Evolutionary conservation across 1,284 basidiomycete species (phyloP), one percentile per base, ranked within the genome.

Genomic region (Leccinum insolens): DNA sequence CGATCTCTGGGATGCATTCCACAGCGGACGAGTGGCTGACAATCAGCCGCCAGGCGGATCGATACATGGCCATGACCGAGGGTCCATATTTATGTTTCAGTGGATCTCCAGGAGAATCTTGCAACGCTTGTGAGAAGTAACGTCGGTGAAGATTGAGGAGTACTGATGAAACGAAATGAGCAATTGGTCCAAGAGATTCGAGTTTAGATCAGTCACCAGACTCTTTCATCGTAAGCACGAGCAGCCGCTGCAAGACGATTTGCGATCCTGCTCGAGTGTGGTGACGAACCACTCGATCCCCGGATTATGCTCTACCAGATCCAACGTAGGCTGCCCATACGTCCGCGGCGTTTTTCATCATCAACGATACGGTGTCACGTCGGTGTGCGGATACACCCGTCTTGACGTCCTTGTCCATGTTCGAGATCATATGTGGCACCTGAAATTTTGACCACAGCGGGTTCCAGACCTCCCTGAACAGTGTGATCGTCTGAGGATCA

Each of bases 21-120:
- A 83, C 85, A 2, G 82, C 77, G n/a, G 81, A 75, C 14, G 78
- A 77, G 59, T 88, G 77, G 1, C 80, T 81, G 57, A 85, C 81
- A 55, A 89, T 85, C 28, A 91, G 73, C 20, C 89, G 80, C 86
- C 88, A 91, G 7, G 89, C 87, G 11, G 88, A 89, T 6, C 89
- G 87, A 77, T 89, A 92, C 20, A 86, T 85, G 0, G 91, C 88
- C 76, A 90, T 83, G 1, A 92, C 87, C 1, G 91, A 92, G 0
- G 88, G 86, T 0, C 86, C 83, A 72, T 87, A 92, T 73, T 82
- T 84, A 73, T 92, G 89, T 68, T 82, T 82, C 60, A 89, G 77
- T 7, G 87, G 80, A 67, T 91, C 87, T 7, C 80, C 72, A 0
- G 88, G 87, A 65, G 80, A 80, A 58, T 90, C 89, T 61, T 85